Percentiles rank a stretch among this genome's conserved stretches.
Evolutionary conservation across 2,329 filamentous ascomycete genomes (phyloP).

Genomic region (Aspergillus costaricaensis): DNA sequence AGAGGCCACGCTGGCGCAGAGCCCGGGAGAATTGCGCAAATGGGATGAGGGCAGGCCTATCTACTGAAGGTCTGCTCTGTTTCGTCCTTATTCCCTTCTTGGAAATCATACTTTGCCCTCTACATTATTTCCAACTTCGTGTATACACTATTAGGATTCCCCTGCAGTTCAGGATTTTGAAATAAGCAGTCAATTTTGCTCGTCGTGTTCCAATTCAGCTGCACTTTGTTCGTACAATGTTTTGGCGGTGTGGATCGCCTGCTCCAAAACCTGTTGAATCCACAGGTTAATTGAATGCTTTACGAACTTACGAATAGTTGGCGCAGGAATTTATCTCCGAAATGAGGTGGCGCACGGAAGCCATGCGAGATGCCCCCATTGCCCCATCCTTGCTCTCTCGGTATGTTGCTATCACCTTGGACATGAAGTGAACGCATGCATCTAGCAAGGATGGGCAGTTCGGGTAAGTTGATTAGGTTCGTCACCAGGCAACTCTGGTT

Average conservation of each 20-base stretch:
- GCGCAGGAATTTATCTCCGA: background rate
- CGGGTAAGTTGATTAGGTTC: background rate
- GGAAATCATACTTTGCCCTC: background rate
- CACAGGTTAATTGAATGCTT: no score
- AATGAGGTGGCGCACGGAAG: background rate
- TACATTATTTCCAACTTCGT: slow-evolving; percentile 3
- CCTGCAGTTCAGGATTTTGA: background rate
- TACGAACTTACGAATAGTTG: background rate
- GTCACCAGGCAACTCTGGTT: background rate
- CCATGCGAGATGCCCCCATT: background rate
- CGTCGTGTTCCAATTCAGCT: background rate
- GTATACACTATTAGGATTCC: slow-evolving; percentile 2
- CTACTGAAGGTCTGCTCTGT: slow-evolving; percentile 30
- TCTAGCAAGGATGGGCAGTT: background rate
- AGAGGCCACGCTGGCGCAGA: slow-evolving; percentile 25
- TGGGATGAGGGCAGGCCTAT: slow-evolving; percentile 48
- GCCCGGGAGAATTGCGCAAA: slow-evolving; percentile 31
- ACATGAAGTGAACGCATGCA: background rate
- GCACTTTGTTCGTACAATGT: background rate
- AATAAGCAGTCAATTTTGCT: background rate
- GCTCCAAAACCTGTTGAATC: background rate
- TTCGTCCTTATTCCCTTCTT: background rate
- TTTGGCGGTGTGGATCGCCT: background rate
- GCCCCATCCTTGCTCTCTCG: background rate
- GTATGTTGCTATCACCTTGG: background rate